These are phyloP conservation scores for Paxillus rubicundulus DNA, from an alignment of 768 basidiomycete genomes.

Conservation along the genomic window DNA sequence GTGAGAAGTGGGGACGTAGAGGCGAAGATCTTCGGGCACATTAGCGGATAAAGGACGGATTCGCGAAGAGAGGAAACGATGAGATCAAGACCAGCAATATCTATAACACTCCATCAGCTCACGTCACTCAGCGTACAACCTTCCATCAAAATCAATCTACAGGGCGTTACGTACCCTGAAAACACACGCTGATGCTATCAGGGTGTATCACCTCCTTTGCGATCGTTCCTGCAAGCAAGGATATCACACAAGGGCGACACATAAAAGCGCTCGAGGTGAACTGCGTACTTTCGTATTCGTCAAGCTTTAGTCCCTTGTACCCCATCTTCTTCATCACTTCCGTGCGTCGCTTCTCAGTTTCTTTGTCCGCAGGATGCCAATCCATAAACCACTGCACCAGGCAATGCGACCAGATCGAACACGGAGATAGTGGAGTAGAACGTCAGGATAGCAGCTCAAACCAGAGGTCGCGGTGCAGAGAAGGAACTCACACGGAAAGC, in stretches of 20 bases:
- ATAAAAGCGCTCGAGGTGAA: neutral
- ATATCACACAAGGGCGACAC: neutral
- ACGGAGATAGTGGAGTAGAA: neutral
- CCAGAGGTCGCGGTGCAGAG: neutral
- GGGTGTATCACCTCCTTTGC: constrained; percentile 93
- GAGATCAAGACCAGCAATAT: constrained; percentile 90
- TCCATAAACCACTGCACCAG: constrained; percentile 63
- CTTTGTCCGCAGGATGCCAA: constrained; percentile 48
- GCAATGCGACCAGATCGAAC: neutral
- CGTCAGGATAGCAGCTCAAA: neutral
- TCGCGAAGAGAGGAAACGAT: constrained; percentile 90
- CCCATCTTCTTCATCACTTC: constrained; percentile 71
- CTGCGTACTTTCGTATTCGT: constrained; percentile 85
- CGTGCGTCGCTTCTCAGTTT: constrained; percentile 64
- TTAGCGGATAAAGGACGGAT: constrained; percentile 92
- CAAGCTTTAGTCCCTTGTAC: constrained; percentile 69
- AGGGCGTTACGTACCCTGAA: constrained; percentile 52
- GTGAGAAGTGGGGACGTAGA: constrained; percentile 77
- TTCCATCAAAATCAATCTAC: neutral
- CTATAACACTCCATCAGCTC: constrained; percentile 32
- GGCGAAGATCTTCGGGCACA: constrained; percentile 85
- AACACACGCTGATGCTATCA: constrained; percentile 77
- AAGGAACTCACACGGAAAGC: constrained; percentile 57
- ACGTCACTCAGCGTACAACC: neutral
- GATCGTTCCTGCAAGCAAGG: constrained; percentile 59